Base-by-base conservation (phyloP, 805 yeast species). In the Candida railenensis region DNA sequence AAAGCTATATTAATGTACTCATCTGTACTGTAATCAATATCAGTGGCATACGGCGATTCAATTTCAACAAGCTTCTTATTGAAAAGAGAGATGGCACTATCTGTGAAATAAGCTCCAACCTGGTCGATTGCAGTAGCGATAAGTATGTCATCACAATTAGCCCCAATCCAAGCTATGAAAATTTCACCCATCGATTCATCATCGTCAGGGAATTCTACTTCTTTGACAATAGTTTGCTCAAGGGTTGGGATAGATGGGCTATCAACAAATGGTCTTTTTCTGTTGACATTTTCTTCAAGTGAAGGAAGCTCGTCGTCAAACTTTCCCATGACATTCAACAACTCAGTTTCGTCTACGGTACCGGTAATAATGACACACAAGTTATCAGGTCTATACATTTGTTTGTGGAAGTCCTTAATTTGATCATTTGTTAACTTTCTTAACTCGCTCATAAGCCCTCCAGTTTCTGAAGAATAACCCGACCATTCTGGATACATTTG, bases 391-490 rank as follows among this genome's bases (percentile, higher is more conserved):
- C 91, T 76, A 66, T 94, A 94, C 58, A 80, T 68, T 14, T 71
- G 63, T 22, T 73, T 67, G 63, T 94, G 98, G 59, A 89, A 94
- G 19, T 81, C 67, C 53, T 85, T 77, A 53, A 94, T 92, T 39
- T 84, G 83, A 1, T 83, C 86, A 53, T 82, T 85, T 1, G 87
- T 78, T 55, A 94, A 73, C 2, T 73, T 74, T 50, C 97, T 80
- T 53, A 94, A 76, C 48, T 89, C 89, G 22, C 77, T 74, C 65
- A 89, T 81, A 41, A 89, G 67, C 0, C 99, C 99, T 44, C 99
- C 99, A 7, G 98, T 92, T 61, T 94, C 97, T 7, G 94, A 83
- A 9, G 90, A 80, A 62, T 92, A 94, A 2, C 97, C 98, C 19
- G 92, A 85, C 0, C 74, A 71, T 11, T 71, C 61, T 15, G 71